These are phyloP conservation scores for Gnomoniopsis sp. DNA, from an alignment of 2,329 filamentous ascomycete species.

Conservation along the genomic window DNA sequence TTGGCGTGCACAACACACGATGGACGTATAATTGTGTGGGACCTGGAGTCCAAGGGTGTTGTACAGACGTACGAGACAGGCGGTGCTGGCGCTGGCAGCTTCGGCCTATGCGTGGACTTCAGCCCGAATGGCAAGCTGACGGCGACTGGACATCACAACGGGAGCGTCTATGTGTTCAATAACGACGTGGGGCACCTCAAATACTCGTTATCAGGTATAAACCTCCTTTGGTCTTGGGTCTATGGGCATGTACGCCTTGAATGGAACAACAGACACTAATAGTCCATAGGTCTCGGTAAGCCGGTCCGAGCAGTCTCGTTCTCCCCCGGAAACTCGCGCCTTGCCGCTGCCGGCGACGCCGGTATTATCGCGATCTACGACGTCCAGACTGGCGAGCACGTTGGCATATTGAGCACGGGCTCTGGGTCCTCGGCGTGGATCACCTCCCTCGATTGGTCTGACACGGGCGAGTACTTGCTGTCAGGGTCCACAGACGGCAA, in stretches of 20 bases:
- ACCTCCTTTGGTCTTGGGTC: too few relatives aligned
- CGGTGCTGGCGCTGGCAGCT: slow-evolving; percentile 57
- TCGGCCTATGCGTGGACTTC: slow-evolving; percentile 84
- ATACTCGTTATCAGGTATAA: slow-evolving; percentile 76
- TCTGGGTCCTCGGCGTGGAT: slow-evolving; percentile 82
- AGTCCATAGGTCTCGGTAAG: slow-evolving; percentile 68
- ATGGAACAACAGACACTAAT: not conserved
- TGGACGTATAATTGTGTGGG: slow-evolving; percentile 87
- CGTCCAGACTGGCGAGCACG: slow-evolving; percentile 85
- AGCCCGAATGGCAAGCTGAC: slow-evolving; percentile 77
- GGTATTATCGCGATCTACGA: slow-evolving; percentile 89
- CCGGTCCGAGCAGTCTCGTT: slow-evolving; percentile 84
- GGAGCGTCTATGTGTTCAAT: slow-evolving; percentile 90
- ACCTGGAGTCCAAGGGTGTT: slow-evolving; percentile 52
- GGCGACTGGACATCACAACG: slow-evolving; percentile 89
- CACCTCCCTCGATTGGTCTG: slow-evolving; percentile 86
- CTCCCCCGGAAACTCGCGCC: slow-evolving; percentile 76
- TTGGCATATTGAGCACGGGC: slow-evolving; percentile 65
- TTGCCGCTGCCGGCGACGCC: slow-evolving; percentile 88
- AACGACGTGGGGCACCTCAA: slow-evolving; percentile 82
- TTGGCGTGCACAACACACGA: slow-evolving; percentile 86
- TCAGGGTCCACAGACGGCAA: slow-evolving; percentile 90
- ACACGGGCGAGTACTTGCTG: slow-evolving; percentile 86
- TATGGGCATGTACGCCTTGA: not conserved
- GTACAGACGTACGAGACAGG: slow-evolving; percentile 76